Evolutionary conservation across 495 filamentous ascomycete species (phyloP), one percentile per base, ranked within the genome.

Genomic region (Penicillium cinerascens): DNA sequence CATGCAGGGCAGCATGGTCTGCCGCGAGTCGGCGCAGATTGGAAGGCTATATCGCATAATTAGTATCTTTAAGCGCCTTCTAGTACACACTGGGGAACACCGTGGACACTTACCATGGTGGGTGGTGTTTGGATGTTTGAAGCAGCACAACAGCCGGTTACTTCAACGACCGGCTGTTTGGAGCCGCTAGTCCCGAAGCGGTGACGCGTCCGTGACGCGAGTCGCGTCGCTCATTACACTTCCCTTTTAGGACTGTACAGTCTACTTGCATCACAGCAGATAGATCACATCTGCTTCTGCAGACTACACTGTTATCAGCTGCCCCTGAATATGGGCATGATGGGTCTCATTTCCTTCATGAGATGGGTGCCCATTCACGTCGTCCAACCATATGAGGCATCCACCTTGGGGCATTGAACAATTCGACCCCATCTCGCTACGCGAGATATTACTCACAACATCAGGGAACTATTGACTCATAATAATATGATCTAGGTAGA

Each of bases 1-100:
- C 69, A 52, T 83, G 82, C 17, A 89, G 71, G 17, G 72, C 74
- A 47, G 78, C 76, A 64, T 88, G 85, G 65, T 89, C 86, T 58
- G 80, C 71, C 11, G 80, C 83, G 25, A 89, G 78, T 55, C 86
- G 83, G 49, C 84, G 83, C 26, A 85, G 64, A 26, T 79, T 74
- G 25, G 78, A 80, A 37, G 58, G 59, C 72, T 75, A 17, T 15
- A 50, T 43, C 15, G 39, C 41, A 37, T 43, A 25, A 55, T 65
- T 13, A 33, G 29, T 33, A 33, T 33, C 29, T 33, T 10, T 13
- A 29, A 29, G 7, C 26, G 29, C 29, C 22, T 23, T 23, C 22
- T 50, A 63, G 58, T 43, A 33, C 20, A 7, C 26, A 16, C 11
- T 39, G 20, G 36, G 38, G 13, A 33, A 21, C n/a, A n/a, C n/a